Conservation (phyloP, 2,329 filamentous ascomycete genomes). For the Fusarium newnesense region DNA sequence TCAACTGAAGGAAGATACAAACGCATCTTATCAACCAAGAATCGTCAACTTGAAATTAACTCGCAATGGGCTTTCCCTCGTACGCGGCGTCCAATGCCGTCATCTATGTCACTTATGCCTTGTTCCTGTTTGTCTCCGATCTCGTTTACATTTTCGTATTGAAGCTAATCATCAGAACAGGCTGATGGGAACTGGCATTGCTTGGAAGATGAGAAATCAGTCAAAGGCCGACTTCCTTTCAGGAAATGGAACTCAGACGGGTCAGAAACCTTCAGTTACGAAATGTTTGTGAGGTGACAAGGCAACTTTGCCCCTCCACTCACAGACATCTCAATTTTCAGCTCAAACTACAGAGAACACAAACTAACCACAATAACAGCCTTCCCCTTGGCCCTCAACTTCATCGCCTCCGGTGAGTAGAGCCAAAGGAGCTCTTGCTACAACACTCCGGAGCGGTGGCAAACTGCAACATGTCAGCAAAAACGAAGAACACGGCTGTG, state of each 20-base stretch:
- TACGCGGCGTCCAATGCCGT: slow-evolving; percentile 82
- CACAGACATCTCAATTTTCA: neutral
- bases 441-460: slow-evolving; percentile 70
- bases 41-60: neutral
- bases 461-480: slow-evolving; percentile 52
- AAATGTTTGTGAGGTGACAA: slow-evolving; percentile 1
- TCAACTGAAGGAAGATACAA: neutral
- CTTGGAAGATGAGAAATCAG: slow-evolving; percentile 70
- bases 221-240: slow-evolving; percentile 77
- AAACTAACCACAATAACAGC: slow-evolving; percentile 62
- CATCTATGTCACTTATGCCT: slow-evolving; percentile 81
- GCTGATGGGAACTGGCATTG: slow-evolving; percentile 73
- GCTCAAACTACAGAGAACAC: neutral
- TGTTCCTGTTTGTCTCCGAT: slow-evolving; percentile 72
- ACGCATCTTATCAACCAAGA: neutral
- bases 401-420: slow-evolving; percentile 91
- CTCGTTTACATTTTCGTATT: neutral
- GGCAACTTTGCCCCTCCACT: neutral
- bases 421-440: slow-evolving; percentile 44
- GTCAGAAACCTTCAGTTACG: slow-evolving; percentile 60
- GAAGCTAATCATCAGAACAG: slow-evolving; percentile 32
- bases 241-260: slow-evolving; percentile 84
- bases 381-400: slow-evolving; percentile 84
- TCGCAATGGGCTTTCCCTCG: slow-evolving; percentile 77
- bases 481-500: slow-evolving; percentile 17